These are phyloP conservation scores for Pseudogymnoascus sp. DNA, from an alignment of 2,329 filamentous ascomycete species.

Conservation along the genomic window DNA sequence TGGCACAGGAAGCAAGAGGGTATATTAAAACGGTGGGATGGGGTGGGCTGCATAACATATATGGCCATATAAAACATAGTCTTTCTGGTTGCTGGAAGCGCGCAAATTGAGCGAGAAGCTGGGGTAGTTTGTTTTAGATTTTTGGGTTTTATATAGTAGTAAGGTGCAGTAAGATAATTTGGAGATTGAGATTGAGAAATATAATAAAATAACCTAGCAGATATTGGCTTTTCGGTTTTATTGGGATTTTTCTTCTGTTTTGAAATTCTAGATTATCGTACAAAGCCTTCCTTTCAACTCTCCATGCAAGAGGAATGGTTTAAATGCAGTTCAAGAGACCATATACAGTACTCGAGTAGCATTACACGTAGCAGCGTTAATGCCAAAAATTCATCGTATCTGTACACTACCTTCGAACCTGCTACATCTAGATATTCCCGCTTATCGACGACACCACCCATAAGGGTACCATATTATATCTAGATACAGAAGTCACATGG, in stretches of 20 bases:
- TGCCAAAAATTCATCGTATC: too few relatives aligned
- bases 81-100: background rate
- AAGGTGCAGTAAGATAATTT: background rate
- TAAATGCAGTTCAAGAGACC: too few relatives aligned
- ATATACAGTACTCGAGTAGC: too few relatives aligned
- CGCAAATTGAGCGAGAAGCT: background rate
- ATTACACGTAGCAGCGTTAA: background rate
- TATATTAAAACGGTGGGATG: background rate
- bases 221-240: background rate
- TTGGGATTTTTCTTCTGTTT: background rate
- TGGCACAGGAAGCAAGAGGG: background rate
- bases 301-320: background rate
- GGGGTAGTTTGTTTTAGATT: constrained; percentile 4
- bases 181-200: background rate
- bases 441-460: too few relatives aligned
- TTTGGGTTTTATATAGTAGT: background rate
- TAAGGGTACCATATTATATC: too few relatives aligned
- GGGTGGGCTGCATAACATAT: background rate
- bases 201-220: background rate
- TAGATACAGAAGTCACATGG: too few relatives aligned
- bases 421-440: too few relatives aligned
- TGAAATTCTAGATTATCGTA: background rate
- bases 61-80: background rate
- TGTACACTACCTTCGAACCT: too few relatives aligned
- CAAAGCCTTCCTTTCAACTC: background rate